phyloP scores from a whole-genome alignment of 176 grass and related monocot genomes.

The Hordeum marinum region DNA sequence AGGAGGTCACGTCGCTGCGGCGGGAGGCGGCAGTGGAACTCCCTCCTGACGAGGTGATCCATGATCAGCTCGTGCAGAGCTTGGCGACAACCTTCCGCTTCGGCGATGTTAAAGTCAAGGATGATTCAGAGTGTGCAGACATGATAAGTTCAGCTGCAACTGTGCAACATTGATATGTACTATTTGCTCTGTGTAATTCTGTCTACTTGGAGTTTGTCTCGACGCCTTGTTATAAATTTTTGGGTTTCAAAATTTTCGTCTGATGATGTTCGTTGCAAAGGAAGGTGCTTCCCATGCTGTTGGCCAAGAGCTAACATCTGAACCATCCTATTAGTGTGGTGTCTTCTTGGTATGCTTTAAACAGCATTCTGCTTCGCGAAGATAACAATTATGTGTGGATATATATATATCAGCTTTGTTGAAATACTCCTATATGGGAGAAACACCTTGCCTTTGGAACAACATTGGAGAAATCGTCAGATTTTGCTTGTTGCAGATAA shows the following conservation, averaged over 20 bases:
- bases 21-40: slow-evolving; percentile 53
- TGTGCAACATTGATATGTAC: background rate
- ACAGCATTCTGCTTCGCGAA: background rate
- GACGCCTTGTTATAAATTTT: slow-evolving; percentile 10
- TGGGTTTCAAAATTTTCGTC: too few species aligned
- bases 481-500: background rate
- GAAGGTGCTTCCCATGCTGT: background rate
- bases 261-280: background rate
- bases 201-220: background rate
- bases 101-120: slow-evolving; percentile 28
- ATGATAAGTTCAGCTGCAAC: slow-evolving; percentile 17
- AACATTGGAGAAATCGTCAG: background rate
- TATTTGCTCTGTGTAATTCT: background rate
- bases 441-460: background rate
- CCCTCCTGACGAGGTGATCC: slow-evolving; percentile 67
- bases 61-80: slow-evolving; percentile 67
- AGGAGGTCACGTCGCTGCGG: slow-evolving; percentile 68
- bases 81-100: slow-evolving; percentile 48
- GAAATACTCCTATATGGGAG: background rate
- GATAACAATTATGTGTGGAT: background rate
- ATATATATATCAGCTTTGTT: background rate
- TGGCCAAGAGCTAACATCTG: background rate
- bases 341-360: background rate
- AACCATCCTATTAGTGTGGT: background rate
- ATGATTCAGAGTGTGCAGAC: slow-evolving; percentile 20